Base-by-base conservation (phyloP, 257 asterid genomes). In the Prunella vulgaris region DNA sequence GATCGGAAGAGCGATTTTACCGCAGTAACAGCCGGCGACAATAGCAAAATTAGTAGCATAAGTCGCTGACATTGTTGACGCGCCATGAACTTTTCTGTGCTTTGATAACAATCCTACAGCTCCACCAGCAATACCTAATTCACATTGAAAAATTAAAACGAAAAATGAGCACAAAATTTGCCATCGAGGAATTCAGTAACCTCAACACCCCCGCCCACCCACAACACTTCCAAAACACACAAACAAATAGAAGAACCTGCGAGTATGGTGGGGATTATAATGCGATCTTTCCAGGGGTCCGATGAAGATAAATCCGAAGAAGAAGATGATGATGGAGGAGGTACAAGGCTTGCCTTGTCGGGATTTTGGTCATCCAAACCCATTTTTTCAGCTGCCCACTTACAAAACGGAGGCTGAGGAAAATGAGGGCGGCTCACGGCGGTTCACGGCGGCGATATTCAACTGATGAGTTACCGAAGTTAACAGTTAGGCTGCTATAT, bases 11-110 rank as follows among this genome's bases (percentile, higher is more conserved):
- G 21, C 5, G 18, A 51, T 49, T 38, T 68, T 90, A 93, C 98
- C 97, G 84, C 96, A 90, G 60, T 93, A 93, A 77, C 88, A 85
- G 9, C 88, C 96, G 46, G 99, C 81, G 69, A 93, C 87, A 8
- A 93, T 87, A 15, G 96, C 95, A 42, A 86, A 93, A 85, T 93
- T 90, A 42, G 96, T 46, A 3, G 99, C 99, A 76, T 90, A 93
- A 27, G 92, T 77, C 10, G 91, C 84, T 67, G 89, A 73, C 33
- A 89, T 84, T 24, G 78, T 76, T 35, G 93, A 76, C 64, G 86
- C 70, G 42, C 96, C 97, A 27, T 64, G 85, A 65, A 77, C 75
- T 74, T 87, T 93, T 33, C 91, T 73, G 74, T 90, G 89, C 88
- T 84, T 93, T 7, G 97, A 88, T 24, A 90, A 24, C 35, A 81